Percentiles rank a stretch among this genome's conserved stretches.
Conservation (phyloP, 179 eudicot species). For the Vitellaria paradoxa region DNA sequence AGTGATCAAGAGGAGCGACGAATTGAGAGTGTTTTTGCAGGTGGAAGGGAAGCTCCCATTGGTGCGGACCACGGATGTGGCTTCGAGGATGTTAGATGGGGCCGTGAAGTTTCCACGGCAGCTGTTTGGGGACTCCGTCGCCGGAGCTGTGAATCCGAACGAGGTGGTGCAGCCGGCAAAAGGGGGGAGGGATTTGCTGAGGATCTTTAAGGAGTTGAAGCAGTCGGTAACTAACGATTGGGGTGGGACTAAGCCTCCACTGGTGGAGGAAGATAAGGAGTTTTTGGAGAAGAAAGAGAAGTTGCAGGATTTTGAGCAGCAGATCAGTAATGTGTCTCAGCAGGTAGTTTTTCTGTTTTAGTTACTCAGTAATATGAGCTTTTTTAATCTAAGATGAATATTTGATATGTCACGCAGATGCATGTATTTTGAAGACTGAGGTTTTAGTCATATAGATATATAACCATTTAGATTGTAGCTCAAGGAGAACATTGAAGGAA, state of each 20-base stretch:
- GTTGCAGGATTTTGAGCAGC: conserved; percentile 71
- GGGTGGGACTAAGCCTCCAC: conserved; percentile 71
- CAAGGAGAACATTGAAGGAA: not conserved
- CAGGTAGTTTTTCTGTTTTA: conserved; percentile 51
- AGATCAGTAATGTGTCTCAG: conserved; percentile 71
- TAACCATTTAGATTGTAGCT: not conserved
- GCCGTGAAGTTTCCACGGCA: conserved; percentile 75
- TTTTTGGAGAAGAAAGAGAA: conserved; percentile 76
- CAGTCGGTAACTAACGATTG: conserved; percentile 86
- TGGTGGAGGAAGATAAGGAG: conserved; percentile 87
- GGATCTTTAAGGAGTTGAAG: conserved; percentile 83
- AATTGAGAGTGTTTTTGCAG: conserved; percentile 68
- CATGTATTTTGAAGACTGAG: not conserved
- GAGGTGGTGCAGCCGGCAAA: conserved; percentile 79
- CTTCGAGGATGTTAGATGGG: conserved; percentile 83
- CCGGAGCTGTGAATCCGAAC: conserved; percentile 30
- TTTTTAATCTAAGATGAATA: not conserved
- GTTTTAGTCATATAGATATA: not conserved
- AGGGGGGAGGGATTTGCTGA: conserved; percentile 77
- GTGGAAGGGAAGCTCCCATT: conserved; percentile 69
- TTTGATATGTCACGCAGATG: not conserved
- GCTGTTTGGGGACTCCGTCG: conserved; percentile 57
- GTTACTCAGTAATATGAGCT: not conserved
- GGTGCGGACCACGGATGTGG: conserved; percentile 62
- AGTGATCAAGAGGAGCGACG: conserved; percentile 67